phyloP scores from a whole-genome alignment of 1,139 yeast genomes.

The Diutina siamensis region DNA sequence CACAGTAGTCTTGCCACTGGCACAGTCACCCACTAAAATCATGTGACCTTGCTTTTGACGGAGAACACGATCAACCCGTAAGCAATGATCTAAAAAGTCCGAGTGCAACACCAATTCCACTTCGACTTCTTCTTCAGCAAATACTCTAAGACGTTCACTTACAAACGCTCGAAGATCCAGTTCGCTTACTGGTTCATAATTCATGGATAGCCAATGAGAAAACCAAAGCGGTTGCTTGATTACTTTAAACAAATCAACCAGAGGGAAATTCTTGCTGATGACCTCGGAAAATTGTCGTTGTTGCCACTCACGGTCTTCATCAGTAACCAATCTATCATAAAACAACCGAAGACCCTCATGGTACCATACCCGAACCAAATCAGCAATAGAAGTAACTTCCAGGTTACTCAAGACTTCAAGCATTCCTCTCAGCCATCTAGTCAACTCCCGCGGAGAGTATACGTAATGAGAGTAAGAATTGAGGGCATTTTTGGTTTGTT shows the following conservation, averaged over 20 bases:
- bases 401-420: constrained; percentile 29
- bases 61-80: constrained; percentile 73
- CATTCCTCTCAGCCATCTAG: constrained; percentile 81
- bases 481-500: constrained; percentile 19
- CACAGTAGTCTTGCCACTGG: constrained; percentile 74
- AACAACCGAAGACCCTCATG: constrained; percentile 76
- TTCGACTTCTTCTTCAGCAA: constrained; percentile 68
- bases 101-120: constrained; percentile 53
- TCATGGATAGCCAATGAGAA: constrained; percentile 64
- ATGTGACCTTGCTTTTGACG: constrained; percentile 85
- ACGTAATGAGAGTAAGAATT: constrained; percentile 45
- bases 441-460: constrained; percentile 84
- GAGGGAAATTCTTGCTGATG: constrained; percentile 35
- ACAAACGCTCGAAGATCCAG: constrained; percentile 39
- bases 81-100: constrained; percentile 61
- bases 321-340: constrained; percentile 52
- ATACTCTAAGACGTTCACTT: constrained; percentile 53
- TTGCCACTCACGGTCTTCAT: constrained; percentile 43
- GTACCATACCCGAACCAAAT: constrained; percentile 59
- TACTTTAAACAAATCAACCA: constrained; percentile 23
- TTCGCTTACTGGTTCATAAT: constrained; percentile 46
- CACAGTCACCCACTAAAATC: constrained; percentile 76
- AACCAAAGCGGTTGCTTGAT: constrained; percentile 44
- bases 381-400: constrained; percentile 17
- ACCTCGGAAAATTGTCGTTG: constrained; percentile 26